A percentile compares a stretch with the other conserved stretches of the same genome.
Evolutionary conservation across 148 eudicot species (phyloP).

Genomic region (Spergularia marina): DNA sequence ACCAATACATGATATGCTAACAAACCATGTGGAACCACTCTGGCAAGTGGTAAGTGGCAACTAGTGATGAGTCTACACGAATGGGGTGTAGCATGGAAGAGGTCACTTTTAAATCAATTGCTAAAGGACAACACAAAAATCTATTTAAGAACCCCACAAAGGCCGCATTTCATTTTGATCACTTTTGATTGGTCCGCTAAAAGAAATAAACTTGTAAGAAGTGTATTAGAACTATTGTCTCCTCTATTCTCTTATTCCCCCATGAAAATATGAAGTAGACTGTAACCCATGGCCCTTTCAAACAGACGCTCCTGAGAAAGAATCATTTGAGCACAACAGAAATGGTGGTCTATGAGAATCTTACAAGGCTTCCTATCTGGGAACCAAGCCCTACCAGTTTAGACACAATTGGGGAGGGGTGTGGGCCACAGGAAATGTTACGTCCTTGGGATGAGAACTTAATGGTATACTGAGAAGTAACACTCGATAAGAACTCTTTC

Average conservation of each 20-base stretch:
- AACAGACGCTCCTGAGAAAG: no score
- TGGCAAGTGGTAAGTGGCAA: no score
- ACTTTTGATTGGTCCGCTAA: no score
- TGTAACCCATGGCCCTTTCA: neutral
- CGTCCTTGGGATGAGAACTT: neutral
- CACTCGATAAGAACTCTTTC: neutral
- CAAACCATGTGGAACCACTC: no score
- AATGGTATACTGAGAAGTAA: neutral
- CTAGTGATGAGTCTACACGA: no score
- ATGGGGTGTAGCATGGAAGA: no score
- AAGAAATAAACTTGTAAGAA: neutral
- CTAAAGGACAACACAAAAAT: no score
- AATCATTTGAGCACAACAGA: no score
- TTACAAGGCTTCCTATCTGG: neutral
- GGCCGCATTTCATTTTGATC: no score
- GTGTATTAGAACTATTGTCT: neutral
- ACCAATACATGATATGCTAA: no score
- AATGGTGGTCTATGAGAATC: neutral
- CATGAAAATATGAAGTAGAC: neutral
- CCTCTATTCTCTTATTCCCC: neutral
- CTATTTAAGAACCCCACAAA: no score
- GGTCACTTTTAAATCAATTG: no score
- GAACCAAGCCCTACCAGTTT: neutral
- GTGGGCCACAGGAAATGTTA: neutral
- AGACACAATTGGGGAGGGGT: neutral